phyloP scores from a whole-genome alignment of 305 asterid genomes.

The Plantago coronopus region DNA sequence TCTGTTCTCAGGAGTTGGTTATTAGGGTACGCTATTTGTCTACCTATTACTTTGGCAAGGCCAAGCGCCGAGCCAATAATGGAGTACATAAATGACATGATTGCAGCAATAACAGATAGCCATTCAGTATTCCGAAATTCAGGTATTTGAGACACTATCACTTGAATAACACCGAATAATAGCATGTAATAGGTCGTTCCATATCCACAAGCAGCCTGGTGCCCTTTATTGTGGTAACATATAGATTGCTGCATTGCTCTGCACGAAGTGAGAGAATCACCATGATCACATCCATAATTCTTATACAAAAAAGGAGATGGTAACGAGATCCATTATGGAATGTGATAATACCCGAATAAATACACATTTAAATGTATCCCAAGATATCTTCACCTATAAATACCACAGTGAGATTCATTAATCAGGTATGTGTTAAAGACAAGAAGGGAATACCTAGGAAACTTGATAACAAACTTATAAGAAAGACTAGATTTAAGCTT shows the following conservation, averaged over 20 bases:
- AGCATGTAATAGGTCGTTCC: conserved; percentile 41
- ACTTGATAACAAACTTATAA: no score
- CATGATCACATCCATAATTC: background rate
- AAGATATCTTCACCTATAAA: no score
- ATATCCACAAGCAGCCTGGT: conserved; percentile 45
- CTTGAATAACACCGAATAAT: conserved; percentile 57
- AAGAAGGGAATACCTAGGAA: no score
- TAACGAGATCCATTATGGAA: background rate
- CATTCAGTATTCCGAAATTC: conserved; percentile 56
- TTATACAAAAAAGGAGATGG: background rate
- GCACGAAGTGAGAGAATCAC: conserved; percentile 22
- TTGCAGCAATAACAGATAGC: conserved; percentile 63
- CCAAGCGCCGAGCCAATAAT: conserved; percentile 66
- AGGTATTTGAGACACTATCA: conserved; percentile 66
- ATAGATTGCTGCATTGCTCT: conserved; percentile 74
- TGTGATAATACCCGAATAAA: no score
- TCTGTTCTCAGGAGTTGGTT: background rate
- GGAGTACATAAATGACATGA: conserved; percentile 71
- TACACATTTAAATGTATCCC: no score
- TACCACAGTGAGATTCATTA: no score
- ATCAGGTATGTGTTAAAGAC: no score
- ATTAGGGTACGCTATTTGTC: background rate
- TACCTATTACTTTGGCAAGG: conserved; percentile 61
- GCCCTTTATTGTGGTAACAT: conserved; percentile 66
- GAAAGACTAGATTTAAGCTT: no score